Conservation (phyloP, 257 asterid genomes). For the Phtheirospermum japonicum region DNA sequence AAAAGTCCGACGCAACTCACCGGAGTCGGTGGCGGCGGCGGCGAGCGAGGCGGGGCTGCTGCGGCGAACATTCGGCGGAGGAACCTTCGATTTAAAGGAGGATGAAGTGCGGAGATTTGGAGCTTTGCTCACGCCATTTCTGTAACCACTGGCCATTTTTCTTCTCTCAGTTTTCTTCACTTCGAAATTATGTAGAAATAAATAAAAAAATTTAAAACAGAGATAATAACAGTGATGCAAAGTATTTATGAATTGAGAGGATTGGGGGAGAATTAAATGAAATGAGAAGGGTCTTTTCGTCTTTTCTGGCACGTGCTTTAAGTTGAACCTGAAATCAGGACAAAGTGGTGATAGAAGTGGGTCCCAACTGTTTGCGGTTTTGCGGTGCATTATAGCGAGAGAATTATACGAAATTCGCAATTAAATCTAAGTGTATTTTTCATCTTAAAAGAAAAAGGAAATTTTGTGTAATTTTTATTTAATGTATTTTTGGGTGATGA, state of each 20-base stretch:
- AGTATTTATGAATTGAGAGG: conserved; percentile 7
- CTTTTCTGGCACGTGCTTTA: conserved; percentile 25
- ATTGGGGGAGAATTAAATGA: conserved; percentile 15
- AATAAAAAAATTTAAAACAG: conserved; percentile 4
- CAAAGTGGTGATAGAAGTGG: conserved; percentile 34
- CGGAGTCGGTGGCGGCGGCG: conserved; percentile 47
- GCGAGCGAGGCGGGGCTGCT: conserved; percentile 47
- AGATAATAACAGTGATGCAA: not conserved
- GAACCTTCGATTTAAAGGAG: conserved; percentile 78
- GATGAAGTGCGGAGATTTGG: conserved; percentile 67
- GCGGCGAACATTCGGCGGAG: conserved; percentile 72
- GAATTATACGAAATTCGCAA: too few relatives aligned
- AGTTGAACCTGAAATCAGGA: conserved; percentile 29
- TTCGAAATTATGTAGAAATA: conserved; percentile 14
- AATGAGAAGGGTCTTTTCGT: conserved; percentile 29
- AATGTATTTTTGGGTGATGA: too few relatives aligned
- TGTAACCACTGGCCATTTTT: conserved; percentile 56
- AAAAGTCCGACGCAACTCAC: conserved; percentile 41
- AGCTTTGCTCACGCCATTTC: conserved; percentile 67
- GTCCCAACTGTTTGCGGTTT: conserved; percentile 28
- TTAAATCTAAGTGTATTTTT: too few relatives aligned
- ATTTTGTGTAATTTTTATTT: too few relatives aligned
- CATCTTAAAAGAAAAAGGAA: too few relatives aligned
- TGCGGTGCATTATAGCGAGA: conserved; percentile 25
- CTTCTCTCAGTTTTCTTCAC: not conserved